A percentile compares a stretch with the other conserved stretches of the same genome.
phyloP scores from a whole-genome alignment of 2,329 filamentous ascomycete genomes.

The Fusarium sp. region DNA sequence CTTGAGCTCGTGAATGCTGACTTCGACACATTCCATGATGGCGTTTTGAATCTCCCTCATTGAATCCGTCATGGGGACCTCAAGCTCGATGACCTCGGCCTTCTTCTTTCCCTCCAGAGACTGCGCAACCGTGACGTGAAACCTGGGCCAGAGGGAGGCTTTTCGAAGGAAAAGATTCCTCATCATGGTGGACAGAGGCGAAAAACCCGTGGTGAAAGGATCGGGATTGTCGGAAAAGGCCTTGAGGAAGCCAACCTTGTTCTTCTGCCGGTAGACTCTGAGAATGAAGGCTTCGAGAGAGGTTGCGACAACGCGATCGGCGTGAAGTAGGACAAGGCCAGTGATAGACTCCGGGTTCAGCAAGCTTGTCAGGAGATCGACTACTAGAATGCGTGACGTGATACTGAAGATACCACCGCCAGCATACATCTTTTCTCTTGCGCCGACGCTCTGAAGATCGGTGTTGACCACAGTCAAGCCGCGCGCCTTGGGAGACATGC shows the following conservation, averaged over 20 bases:
- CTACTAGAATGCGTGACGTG: conserved; percentile 93
- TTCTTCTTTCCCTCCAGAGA: conserved; percentile 92
- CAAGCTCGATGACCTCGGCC: conserved; percentile 96
- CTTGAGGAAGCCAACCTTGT: conserved; percentile 93
- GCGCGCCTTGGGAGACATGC: conserved; percentile 81
- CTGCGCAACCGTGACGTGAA: conserved; percentile 89
- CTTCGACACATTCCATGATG: conserved; percentile 94
- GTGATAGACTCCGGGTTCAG: conserved; percentile 87
- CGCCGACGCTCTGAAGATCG: conserved; percentile 87
- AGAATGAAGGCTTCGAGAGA: conserved; percentile 95
- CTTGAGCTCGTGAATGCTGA: conserved; percentile 92
- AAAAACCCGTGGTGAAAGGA: conserved; percentile 88
- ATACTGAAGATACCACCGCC: conserved; percentile 94
- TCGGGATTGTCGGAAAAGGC: conserved; percentile 96
- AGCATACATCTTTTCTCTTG: conserved; percentile 91
- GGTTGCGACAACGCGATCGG: conserved; percentile 86
- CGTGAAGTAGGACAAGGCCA: conserved; percentile 87
- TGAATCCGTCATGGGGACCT: conserved; percentile 93
- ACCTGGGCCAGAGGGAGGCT: conserved; percentile 90
- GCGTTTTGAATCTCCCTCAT: conserved; percentile 96
- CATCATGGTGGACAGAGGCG: conserved; percentile 90
- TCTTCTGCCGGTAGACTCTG: conserved; percentile 92
- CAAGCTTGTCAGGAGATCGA: conserved; percentile 88
- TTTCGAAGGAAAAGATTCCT: conserved; percentile 89
- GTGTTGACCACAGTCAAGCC: conserved; percentile 95